Evolutionary conservation across 495 filamentous ascomycete genomes (phyloP).

Genomic region (Penicillium daleae): DNA sequence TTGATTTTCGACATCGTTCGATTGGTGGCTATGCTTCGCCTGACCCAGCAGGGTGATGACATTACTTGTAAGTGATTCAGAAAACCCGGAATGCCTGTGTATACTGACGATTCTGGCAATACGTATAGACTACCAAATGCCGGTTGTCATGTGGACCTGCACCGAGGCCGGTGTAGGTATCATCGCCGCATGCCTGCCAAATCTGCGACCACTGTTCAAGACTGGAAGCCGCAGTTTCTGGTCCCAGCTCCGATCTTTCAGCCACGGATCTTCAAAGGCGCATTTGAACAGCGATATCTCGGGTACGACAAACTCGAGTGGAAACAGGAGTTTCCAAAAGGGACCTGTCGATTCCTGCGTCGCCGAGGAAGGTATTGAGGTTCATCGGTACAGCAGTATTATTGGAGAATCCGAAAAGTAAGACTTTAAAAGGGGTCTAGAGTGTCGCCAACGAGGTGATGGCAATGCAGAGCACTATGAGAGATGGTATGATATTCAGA

Average conservation of each 20-base stretch:
- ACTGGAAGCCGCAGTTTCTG: conserved; percentile 27
- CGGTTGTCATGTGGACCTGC: conserved; percentile 34
- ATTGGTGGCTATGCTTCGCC: conserved; percentile 24
- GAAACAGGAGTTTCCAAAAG: conserved; percentile 14
- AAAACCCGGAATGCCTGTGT: too few relatives aligned
- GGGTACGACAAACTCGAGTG: conserved; percentile 12
- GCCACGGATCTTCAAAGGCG: conserved; percentile 17
- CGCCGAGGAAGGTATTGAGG: conserved; percentile 17
- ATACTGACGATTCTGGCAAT: too few relatives aligned
- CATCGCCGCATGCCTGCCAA: conserved; percentile 33
- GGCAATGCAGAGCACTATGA: background rate
- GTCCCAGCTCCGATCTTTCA: conserved; percentile 26
- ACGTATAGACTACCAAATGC: conserved; percentile 32
- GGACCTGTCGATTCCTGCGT: conserved; percentile 12
- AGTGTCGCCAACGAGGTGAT: background rate
- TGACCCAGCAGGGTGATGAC: conserved; percentile 26
- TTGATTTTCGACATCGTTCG: conserved; percentile 29
- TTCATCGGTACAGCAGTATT: conserved; percentile 20
- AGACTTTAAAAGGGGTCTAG: background rate
- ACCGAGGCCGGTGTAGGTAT: conserved; percentile 32
- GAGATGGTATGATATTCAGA: background rate
- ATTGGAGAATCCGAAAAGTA: background rate
- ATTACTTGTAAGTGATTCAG: conserved; percentile 28
- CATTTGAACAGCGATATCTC: conserved; percentile 12
- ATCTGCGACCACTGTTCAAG: conserved; percentile 31